These are phyloP conservation scores for Saccharomyces hybrid DNA, from an alignment of 1,139 yeast species.

Conservation along the genomic window DNA sequence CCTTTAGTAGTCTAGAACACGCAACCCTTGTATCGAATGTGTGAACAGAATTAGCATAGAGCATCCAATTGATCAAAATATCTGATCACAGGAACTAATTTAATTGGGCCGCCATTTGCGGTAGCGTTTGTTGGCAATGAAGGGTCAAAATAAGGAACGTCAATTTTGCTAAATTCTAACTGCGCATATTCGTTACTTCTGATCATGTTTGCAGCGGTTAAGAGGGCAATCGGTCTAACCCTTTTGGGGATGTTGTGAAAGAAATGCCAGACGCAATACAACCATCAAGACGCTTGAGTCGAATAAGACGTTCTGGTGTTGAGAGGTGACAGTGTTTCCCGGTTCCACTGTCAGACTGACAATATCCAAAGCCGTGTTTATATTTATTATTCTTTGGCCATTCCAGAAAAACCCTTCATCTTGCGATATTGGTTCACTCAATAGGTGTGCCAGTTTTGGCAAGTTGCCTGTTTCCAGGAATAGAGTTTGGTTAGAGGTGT, in stretches of 20 bases:
- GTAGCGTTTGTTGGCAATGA: constrained; percentile 42
- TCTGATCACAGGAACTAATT: constrained; percentile 53
- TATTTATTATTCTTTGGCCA: constrained; percentile 61
- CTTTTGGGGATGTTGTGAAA: constrained; percentile 53
- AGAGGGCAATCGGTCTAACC: constrained; percentile 58
- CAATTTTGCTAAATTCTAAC: constrained; percentile 64
- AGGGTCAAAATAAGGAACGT: constrained; percentile 87
- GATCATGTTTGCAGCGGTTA: constrained; percentile 72
- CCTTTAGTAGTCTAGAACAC: constrained; percentile 55
- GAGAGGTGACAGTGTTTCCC: constrained; percentile 57
- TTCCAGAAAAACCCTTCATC: constrained; percentile 56
- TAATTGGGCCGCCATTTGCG: constrained; percentile 14
- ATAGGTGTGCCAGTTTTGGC: constrained; percentile 51
- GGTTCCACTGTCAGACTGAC: constrained; percentile 66
- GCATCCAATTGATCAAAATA: constrained; percentile 76
- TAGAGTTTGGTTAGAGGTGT: constrained; percentile 82
- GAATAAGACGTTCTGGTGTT: constrained; percentile 58
- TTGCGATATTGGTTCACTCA: constrained; percentile 51
- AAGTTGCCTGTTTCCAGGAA: constrained; percentile 82
- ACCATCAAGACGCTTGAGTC: constrained; percentile 57
- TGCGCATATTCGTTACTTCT: constrained; percentile 58
- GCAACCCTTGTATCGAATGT: constrained; percentile 73
- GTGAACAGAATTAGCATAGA: constrained; percentile 73
- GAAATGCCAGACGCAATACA: constrained; percentile 63
- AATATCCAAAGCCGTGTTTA: constrained; percentile 61